Conservation (phyloP, 805 yeast genomes). For the Yarrowia divulgata region DNA sequence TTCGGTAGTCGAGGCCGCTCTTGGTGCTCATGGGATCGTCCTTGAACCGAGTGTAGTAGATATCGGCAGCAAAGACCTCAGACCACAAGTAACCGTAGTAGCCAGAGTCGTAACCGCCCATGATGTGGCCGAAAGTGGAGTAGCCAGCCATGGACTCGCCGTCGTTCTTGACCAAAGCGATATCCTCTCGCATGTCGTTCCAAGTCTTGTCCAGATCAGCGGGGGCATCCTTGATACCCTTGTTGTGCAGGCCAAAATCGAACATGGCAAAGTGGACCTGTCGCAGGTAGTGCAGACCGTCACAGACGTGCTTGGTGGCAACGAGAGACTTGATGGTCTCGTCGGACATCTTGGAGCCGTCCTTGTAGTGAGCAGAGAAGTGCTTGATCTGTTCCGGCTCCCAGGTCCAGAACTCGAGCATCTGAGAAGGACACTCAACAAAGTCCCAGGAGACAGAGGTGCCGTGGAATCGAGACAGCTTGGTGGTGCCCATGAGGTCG, state of each 20-base stretch:
- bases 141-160: constrained; percentile 60
- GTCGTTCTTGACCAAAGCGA: constrained; percentile 65
- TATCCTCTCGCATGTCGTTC: constrained; percentile 69
- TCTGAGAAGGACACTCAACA: constrained; percentile 91
- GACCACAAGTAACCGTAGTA: constrained; percentile 90
- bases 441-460: constrained; percentile 83
- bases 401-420: constrained; percentile 92
- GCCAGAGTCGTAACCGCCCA: constrained; percentile 88
- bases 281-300: constrained; percentile 72
- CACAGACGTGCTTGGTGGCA: constrained; percentile 75
- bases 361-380: constrained; percentile 69
- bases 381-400: constrained; percentile 62
- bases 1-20: constrained; percentile 74
- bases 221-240: constrained; percentile 46
- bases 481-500: constrained; percentile 71
- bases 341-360: constrained; percentile 64
- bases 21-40: constrained; percentile 68
- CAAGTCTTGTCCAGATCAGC: constrained; percentile 62
- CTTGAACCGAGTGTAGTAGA: constrained; percentile 74
- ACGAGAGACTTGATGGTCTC: constrained; percentile 64
- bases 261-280: constrained; percentile 81
- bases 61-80: constrained; percentile 83
- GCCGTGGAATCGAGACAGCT: constrained; percentile 74
- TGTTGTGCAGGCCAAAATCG: constrained; percentile 70
- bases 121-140: constrained; percentile 77